Evolutionary conservation across 305 asterid genomes (phyloP).

Genomic region (Solanum hybrid): DNA sequence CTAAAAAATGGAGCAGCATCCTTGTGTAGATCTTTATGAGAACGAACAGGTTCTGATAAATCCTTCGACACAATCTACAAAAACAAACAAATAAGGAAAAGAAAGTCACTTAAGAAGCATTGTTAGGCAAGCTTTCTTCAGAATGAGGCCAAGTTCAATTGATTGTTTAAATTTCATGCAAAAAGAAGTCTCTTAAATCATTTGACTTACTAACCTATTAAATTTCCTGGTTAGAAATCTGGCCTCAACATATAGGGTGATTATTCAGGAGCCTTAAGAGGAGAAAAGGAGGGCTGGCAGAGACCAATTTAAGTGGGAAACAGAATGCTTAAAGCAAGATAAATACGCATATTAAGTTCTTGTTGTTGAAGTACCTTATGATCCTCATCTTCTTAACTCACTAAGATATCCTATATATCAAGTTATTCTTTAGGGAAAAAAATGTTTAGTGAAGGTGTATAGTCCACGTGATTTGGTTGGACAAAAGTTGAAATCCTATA

Average conservation of each 20-base stretch:
- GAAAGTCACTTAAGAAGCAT: neutral
- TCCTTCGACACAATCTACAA: conserved; percentile 90
- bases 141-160: neutral
- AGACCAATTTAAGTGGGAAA: neutral
- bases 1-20: conserved; percentile 87
- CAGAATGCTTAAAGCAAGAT: neutral
- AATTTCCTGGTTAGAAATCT: neutral
- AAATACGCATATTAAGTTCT: neutral
- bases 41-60: conserved; percentile 93
- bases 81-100: neutral
- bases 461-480: neutral
- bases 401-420: neutral
- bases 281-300: neutral
- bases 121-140: neutral
- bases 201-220: neutral
- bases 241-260: neutral
- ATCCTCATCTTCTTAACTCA: neutral
- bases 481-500: neutral
- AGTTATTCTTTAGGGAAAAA: neutral
- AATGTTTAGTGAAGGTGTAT: neutral
- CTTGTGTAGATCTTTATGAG: conserved; percentile 97
- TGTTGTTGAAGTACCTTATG: neutral
- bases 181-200: neutral
- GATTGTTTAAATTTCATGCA: neutral
- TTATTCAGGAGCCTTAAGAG: neutral